Evolutionary conservation across 2,329 filamentous ascomycete genomes (phyloP), one percentile per base, ranked within the genome.

Genomic region (Botrytis pseudocinerea): DNA sequence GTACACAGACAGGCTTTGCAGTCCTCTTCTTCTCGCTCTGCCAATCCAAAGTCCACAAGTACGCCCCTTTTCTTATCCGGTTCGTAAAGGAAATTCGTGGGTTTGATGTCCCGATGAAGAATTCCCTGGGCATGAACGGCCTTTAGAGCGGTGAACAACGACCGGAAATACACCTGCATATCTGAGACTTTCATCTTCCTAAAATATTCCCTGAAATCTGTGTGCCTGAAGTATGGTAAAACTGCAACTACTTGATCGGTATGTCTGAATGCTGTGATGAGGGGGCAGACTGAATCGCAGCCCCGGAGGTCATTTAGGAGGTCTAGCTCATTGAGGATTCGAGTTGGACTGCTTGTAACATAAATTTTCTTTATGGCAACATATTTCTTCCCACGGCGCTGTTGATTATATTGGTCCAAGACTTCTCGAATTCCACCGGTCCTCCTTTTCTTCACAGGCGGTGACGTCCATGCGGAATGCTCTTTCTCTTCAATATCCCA

Each of bases 291-390:
- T 2, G 93, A 94, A 57, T 90, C 87, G 74, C 92, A 97, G 73
- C 92, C 89, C 68, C 92, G 89, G 14, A 99, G 88, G 80, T 97
- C 94, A 81, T 97, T 90, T 35, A 99, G 89, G 35, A 99, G 87
- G 79, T 98, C 95, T 28, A 99, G 90, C 83, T 99, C 96, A 83
- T 99, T 99, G 80, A 97, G 89, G 78, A 99, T 98, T 63, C 96
- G 93, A 42, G 91, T 87, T 0, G 96, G 96, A 77, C 94, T 98
- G 75, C 95, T 98, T 0, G 97, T 99, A 76, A 98, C 96, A 82
- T 99, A 99, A 78, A 99, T 99, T 85, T 99, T 99, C 85, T 99
- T 99, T 83, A 99, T 93, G 32, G 97, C 96, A 75, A 99, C 97
- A 80, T 92, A 98, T 81, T 92, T 93, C 38, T 92, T 86, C 77